Conservation (phyloP, 2,329 filamentous ascomycete genomes). For the Cadophora malorum region DNA sequence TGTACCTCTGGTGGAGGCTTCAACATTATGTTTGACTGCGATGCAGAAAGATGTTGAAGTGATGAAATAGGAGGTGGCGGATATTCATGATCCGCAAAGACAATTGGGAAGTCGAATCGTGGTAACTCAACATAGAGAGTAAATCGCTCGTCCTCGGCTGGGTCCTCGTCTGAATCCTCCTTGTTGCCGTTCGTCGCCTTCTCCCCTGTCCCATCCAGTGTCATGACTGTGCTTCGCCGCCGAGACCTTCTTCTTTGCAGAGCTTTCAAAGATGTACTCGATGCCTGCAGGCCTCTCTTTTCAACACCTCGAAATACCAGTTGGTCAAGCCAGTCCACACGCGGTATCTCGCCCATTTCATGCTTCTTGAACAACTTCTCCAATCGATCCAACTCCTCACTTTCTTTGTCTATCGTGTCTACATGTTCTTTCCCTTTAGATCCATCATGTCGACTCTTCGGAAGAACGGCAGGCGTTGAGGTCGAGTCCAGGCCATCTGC, state of each 20-base stretch:
- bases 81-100: conserved; percentile 95
- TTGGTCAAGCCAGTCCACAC: conserved; percentile 94
- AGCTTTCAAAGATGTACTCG: conserved; percentile 67
- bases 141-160: conserved; percentile 65
- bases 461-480: conserved; percentile 74
- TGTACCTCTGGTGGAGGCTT: conserved; percentile 89
- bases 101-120: conserved; percentile 92
- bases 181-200: conserved; percentile 49
- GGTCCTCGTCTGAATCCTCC: conserved; percentile 45
- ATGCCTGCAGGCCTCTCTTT: conserved; percentile 71
- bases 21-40: conserved; percentile 71
- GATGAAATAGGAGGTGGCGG: conserved; percentile 82
- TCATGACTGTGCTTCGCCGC: conserved; percentile 44
- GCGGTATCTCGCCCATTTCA: conserved; percentile 94
- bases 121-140: conserved; percentile 90
- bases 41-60: conserved; percentile 67
- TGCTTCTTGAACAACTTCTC: conserved; percentile 95
- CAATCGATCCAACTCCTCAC: conserved; percentile 86
- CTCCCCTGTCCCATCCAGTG: conserved; percentile 38
- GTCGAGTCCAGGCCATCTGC: conserved; percentile 86
- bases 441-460: conserved; percentile 59
- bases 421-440: conserved; percentile 53
- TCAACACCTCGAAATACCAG: conserved; percentile 91
- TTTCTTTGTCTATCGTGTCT: conserved; percentile 68
- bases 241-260: conserved; percentile 55